Conservation (phyloP, 2,329 filamentous ascomycete genomes). For the Sarocladium brachiariae region DNA sequence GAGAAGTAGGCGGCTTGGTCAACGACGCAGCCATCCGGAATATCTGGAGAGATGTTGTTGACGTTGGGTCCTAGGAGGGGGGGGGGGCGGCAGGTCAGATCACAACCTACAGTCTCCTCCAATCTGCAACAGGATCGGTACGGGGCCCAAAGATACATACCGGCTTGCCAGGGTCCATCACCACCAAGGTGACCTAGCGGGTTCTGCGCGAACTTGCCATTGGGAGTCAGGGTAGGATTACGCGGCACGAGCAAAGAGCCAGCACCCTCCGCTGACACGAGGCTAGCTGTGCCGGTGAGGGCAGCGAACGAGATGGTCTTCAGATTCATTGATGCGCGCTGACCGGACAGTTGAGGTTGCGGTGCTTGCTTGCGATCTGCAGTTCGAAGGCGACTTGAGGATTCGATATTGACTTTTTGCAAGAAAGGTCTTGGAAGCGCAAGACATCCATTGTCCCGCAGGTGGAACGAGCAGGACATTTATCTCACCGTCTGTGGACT, state of each 20-base stretch:
- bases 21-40: slow-evolving; percentile 50
- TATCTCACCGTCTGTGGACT: too few species aligned
- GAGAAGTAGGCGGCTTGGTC: slow-evolving; percentile 54
- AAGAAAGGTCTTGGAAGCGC: too few species aligned
- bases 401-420: too few species aligned
- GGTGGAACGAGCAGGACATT: too few species aligned
- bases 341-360: too few species aligned
- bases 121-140: too few species aligned
- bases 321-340: too few species aligned
- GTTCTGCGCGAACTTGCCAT: slow-evolving; percentile 25
- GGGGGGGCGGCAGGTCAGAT: neutral
- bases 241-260: slow-evolving; percentile 19
- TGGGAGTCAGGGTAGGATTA: slow-evolving; percentile 20
- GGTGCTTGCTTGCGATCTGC: too few species aligned
- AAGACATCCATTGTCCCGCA: too few species aligned
- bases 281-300: neutral
- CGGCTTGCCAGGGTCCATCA: slow-evolving; percentile 46
- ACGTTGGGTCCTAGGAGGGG: slow-evolving; percentile 42
- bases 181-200: slow-evolving; percentile 43
- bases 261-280: slow-evolving; percentile 5
- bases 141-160: slow-evolving; percentile 22
- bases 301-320: neutral
- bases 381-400: too few species aligned
- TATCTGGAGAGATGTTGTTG: slow-evolving; percentile 43
- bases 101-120: too few species aligned